A percentile compares a stretch with the other conserved stretches of the same genome.
phyloP scores from a whole-genome alignment of 176 grass and related monocot genomes.

The sorghum (Sorghum bicolor) region DNA sequence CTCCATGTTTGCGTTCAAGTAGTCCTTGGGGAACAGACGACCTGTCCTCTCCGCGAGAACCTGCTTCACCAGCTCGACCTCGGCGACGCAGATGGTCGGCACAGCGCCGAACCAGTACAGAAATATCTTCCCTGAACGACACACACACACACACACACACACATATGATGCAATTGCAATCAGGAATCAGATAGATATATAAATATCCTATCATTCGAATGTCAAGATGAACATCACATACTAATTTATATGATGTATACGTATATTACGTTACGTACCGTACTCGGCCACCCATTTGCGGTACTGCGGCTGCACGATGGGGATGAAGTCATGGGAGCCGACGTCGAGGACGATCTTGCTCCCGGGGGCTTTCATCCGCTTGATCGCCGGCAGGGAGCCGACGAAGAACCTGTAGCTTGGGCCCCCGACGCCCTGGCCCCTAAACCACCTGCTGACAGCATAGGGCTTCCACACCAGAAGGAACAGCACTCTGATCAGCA shows the following conservation, averaged over 20 bases:
- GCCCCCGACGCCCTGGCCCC: conserved; percentile 22
- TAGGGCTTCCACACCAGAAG: conserved; percentile 29
- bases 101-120: conserved; percentile 10
- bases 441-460: background rate
- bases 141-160: background rate
- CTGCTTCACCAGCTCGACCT: conserved; percentile 3
- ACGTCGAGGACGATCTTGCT: background rate
- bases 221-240: background rate
- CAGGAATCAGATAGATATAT: background rate
- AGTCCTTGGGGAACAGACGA: background rate
- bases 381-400: conserved; percentile 32
- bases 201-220: background rate
- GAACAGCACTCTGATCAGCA: background rate
- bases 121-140: conserved; percentile 11
- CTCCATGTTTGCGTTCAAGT: background rate
- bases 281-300: conserved; percentile 28
- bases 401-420: conserved; percentile 33
- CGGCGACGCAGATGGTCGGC: conserved; percentile 5
- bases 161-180: background rate
- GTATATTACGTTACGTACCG: background rate
- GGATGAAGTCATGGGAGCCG: conserved; percentile 28
- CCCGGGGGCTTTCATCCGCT: background rate
- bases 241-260: background rate
- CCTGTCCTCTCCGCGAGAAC: conserved; percentile 10
- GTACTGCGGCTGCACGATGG: conserved; percentile 30